Conservation (phyloP, 2,329 filamentous ascomycete species). For the Fusarium falciforme region DNA sequence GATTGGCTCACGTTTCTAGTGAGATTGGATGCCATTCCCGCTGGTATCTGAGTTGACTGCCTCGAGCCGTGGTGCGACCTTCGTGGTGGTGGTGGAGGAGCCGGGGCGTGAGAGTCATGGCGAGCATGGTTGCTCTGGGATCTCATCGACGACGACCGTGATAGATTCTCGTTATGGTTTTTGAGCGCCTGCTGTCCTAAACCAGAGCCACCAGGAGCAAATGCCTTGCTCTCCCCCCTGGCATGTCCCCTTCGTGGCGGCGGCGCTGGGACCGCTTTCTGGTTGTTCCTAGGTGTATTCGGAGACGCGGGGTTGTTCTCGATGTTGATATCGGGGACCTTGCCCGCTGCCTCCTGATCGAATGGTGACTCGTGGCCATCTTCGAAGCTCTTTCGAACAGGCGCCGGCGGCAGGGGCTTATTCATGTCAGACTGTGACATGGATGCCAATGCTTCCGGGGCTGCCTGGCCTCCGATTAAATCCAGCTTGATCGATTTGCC, state of each 20-base stretch:
- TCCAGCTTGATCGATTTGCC: slow-evolving; percentile 76
- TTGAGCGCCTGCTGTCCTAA: slow-evolving; percentile 15
- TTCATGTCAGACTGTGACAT: slow-evolving; percentile 41
- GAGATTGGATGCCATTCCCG: slow-evolving; percentile 48
- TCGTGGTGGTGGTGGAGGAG: slow-evolving; percentile 68
- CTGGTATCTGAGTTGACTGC: slow-evolving; percentile 38
- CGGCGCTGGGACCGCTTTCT: slow-evolving; percentile 61
- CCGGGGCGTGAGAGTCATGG: slow-evolving; percentile 56
- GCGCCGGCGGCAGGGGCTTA: slow-evolving; percentile 71
- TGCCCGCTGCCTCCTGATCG: slow-evolving; percentile 65
- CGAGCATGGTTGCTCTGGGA: slow-evolving; percentile 61
- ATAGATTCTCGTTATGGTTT: slow-evolving; percentile 50
- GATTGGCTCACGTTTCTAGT: slow-evolving; percentile 43
- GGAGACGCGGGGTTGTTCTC: slow-evolving; percentile 44
- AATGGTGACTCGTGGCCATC: slow-evolving; percentile 64
- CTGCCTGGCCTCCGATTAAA: slow-evolving; percentile 49
- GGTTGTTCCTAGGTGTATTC: slow-evolving; percentile 51
- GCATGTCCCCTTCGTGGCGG: slow-evolving; percentile 62
- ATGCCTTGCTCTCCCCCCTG: slow-evolving; percentile 57
- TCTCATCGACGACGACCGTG: slow-evolving; percentile 61
- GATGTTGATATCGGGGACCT: slow-evolving; percentile 57
- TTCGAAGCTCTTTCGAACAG: slow-evolving; percentile 58
- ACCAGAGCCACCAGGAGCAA: slow-evolving; percentile 30
- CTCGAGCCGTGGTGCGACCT: slow-evolving; percentile 57
- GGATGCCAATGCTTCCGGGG: slow-evolving; percentile 26